Evolutionary conservation across 345 rosid species (phyloP), one percentile per base, ranked within the genome.

Genomic region (Lumnitzera racemosa): DNA sequence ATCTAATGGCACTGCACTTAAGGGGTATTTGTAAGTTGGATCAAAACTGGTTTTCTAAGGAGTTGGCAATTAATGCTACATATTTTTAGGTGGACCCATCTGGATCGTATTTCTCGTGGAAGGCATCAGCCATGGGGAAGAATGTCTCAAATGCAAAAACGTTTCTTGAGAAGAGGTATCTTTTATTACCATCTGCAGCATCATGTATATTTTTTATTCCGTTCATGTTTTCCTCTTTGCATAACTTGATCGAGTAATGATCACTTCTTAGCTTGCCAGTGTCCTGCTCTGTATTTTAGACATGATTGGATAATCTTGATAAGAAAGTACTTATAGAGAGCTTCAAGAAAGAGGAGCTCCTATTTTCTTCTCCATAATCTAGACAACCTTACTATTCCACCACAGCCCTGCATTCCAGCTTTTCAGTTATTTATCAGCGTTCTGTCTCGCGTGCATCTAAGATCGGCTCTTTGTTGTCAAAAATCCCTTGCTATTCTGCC

Each of bases 51-150:
- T 55, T 46, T 47, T 24, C 27, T 16, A 14, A 20, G 50, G 14
- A 41, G 49, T n/a, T 15, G 55, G n/a, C 27, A 12, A 41, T 46
- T 36, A n/a, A 59, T 24, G 15, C 17, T 27, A 17, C 54, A 41
- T 60, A 61, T 16, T 57, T 54, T 20, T 63, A 91, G 98, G 96
- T 92, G 61, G 96, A 89, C 63, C 96, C 98, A 61, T 91, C 96
- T 49, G 96, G 98, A 69, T 91, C 98, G 17, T 91, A 91, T 74
- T 91, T 91, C 81, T 91, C 98, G 3, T 91, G 98, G 98, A 91
- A 91, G 76, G 98, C 98, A 55, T 91, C 95, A 15, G 96, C 96
- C 53, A 89, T 91, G 98, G 98, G 98, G 52, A 91, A 91, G 66
- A 91, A 91, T 70, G 96, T 91, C 36, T 89, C 96, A 8, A 92